These are phyloP conservation scores for Carex littledalei DNA, from an alignment of 176 grass and related monocot species.

Conservation along the genomic window DNA sequence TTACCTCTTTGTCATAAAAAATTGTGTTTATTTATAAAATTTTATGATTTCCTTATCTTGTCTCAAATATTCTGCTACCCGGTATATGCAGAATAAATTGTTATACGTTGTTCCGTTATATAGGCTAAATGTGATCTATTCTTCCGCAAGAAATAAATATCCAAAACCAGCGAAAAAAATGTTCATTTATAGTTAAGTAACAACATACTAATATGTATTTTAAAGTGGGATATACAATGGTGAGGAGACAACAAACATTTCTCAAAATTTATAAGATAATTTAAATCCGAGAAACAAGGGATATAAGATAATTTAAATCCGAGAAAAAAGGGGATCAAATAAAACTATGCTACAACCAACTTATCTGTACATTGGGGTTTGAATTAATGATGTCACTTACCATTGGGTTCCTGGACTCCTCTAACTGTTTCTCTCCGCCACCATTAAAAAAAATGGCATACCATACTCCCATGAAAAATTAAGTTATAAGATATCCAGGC, in stretches of 20 bases:
- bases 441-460: constrained; percentile 3
- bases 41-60: no score
- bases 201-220: no score
- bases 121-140: no score
- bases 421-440: background rate
- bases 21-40: no score
- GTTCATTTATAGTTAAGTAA: no score
- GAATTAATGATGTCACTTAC: background rate
- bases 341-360: background rate
- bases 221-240: background rate
- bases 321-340: constrained; percentile 2
- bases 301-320: background rate
- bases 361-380: background rate
- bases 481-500: background rate
- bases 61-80: no score
- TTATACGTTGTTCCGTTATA: no score
- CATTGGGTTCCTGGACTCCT: background rate
- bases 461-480: constrained; percentile 7
- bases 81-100: no score
- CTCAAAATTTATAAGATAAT: background rate
- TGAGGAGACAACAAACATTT: no score
- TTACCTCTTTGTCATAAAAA: no score
- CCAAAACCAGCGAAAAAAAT: no score
- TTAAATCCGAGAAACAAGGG: background rate
- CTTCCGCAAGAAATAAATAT: no score